Base-by-base conservation (phyloP, 805 yeast genomes). In the Candida dajiaensis region DNA sequence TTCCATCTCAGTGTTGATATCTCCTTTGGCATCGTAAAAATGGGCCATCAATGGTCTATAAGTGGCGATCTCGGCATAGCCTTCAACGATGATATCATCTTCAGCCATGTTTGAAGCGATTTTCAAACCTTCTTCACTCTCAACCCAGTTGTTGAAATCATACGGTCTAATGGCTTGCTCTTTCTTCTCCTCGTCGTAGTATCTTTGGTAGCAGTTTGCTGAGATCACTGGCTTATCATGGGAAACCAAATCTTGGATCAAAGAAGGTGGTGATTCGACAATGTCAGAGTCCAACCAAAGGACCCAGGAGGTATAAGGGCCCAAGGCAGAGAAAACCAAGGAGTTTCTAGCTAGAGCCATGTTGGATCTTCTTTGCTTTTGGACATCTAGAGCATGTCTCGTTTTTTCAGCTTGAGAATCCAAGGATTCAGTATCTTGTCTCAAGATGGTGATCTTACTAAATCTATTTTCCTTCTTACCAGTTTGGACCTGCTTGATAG, bases 331-430 rank as follows among this genome's bases (percentile, higher is more conserved):
- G 68, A 89, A 89, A 42, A 94, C 73, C 48, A 94, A 71, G 36
- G 96, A 89, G 71, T 94, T 94, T 63, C 99, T 76, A 3, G 98
- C 97, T 53, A 89, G 71, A 2, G 97, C 95, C 98, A 94, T 92
- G 59, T 82, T 81, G 6, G 85, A 66, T 55, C 99, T 80, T 64
- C 99, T 79, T 58, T 86, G 85, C 66, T 89, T 90, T 67, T 94
- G 99, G 23, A 82, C 95, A 22, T 67, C 69, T 51, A 85, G 69
- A 4, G 95, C 96, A 63, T 94, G 99, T 62, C 99, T 77, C 53
- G 88, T 95, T 66, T 86, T 85, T 64, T 94, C 99, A 37, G 57
- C 54, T 62, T 90, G 94, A 38, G 84, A 76, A 33, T 76, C 76
- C 53, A 89, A 75, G 7, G 95, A 80, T 36, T 85, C 84, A 26